Evolutionary conservation across 805 yeast genomes (phyloP).

Genomic region (Zygosaccharomyces pseudorouxii): DNA sequence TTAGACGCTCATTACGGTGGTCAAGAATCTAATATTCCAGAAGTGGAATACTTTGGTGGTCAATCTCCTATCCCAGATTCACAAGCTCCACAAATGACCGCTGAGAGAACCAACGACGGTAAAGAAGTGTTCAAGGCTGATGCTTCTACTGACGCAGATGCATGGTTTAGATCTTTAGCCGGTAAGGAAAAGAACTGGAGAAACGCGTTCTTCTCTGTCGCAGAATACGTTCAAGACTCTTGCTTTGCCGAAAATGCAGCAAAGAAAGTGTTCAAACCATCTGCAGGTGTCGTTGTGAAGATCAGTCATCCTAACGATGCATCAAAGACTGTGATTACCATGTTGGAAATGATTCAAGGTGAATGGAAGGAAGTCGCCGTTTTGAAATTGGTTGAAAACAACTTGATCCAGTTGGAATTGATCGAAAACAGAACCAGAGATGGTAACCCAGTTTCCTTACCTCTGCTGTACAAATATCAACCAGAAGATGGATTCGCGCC

Average conservation of each 20-base stretch:
- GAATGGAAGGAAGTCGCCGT: slow-evolving; percentile 60
- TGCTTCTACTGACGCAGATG: slow-evolving; percentile 36
- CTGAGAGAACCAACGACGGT: slow-evolving; percentile 30
- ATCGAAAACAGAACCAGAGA: slow-evolving; percentile 88
- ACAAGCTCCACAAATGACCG: slow-evolving; percentile 6
- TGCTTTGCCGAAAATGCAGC: slow-evolving; percentile 77
- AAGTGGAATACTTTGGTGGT: slow-evolving; percentile 85
- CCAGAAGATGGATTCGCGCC: slow-evolving; percentile 95
- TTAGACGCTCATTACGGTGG: slow-evolving; percentile 65
- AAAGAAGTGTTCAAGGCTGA: slow-evolving; percentile 40
- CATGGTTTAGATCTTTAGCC: slow-evolving; percentile 80
- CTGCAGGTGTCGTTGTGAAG: slow-evolving; percentile 56
- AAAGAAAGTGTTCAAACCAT: slow-evolving; percentile 75
- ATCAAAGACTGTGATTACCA: slow-evolving; percentile 54
- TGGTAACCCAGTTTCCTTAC: slow-evolving; percentile 65
- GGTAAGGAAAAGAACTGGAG: slow-evolving; percentile 82
- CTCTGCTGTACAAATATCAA: slow-evolving; percentile 71
- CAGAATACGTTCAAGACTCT: slow-evolving; percentile 78
- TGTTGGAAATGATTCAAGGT: slow-evolving; percentile 71
- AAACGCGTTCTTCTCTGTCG: slow-evolving; percentile 77
- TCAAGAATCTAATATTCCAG: slow-evolving; percentile 72
- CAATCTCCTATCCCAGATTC: slow-evolving; percentile 42
- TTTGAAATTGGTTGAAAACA: slow-evolving; percentile 47
- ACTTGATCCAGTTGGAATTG: slow-evolving; percentile 62
- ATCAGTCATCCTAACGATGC: slow-evolving; percentile 50